Percentiles rank a stretch among this genome's conserved stretches.
These are phyloP conservation scores for Carex cristatella DNA, from an alignment of 176 grass and related monocot genomes.

Conservation along the genomic window DNA sequence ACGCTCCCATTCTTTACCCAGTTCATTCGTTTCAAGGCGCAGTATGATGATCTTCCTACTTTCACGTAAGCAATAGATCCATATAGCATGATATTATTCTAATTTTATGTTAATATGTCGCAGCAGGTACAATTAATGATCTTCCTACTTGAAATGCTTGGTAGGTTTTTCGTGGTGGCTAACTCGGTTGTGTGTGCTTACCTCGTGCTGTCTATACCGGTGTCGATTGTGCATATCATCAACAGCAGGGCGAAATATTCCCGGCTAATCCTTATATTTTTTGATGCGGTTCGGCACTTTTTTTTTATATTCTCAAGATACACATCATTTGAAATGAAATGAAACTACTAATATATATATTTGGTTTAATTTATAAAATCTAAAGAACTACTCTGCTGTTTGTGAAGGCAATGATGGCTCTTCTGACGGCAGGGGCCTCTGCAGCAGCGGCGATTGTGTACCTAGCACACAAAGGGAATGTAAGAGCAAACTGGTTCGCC, in stretches of 20 bases:
- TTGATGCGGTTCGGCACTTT: constrained; percentile 32
- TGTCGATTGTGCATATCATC: constrained; percentile 70
- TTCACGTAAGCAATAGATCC: constrained; percentile 37
- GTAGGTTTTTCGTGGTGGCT: constrained; percentile 65
- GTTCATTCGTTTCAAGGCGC: constrained; percentile 69
- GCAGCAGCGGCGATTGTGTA: constrained; percentile 58
- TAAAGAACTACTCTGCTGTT: constrained; percentile 15
- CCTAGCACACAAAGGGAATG: constrained; percentile 67
- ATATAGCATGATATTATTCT: background rate
- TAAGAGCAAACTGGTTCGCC: constrained; percentile 65
- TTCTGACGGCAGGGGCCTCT: constrained; percentile 52
- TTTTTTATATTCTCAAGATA: background rate
- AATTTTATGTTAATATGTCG: background rate
- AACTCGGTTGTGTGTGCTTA: constrained; percentile 59
- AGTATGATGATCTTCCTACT: constrained; percentile 59
- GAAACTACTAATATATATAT: background rate
- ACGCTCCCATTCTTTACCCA: constrained; percentile 64
- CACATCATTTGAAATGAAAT: background rate
- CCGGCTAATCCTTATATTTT: constrained; percentile 48
- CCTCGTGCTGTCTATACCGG: constrained; percentile 53
- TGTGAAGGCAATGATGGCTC: constrained; percentile 64
- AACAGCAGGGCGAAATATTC: constrained; percentile 47
- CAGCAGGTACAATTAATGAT: too few relatives aligned
- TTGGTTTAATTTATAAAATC: background rate
- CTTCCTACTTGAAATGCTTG: background rate